A percentile compares a stretch with the other conserved stretches of the same genome.
Evolutionary conservation across 306 rosid species (phyloP).

Genomic region (Mimosa pudica): DNA sequence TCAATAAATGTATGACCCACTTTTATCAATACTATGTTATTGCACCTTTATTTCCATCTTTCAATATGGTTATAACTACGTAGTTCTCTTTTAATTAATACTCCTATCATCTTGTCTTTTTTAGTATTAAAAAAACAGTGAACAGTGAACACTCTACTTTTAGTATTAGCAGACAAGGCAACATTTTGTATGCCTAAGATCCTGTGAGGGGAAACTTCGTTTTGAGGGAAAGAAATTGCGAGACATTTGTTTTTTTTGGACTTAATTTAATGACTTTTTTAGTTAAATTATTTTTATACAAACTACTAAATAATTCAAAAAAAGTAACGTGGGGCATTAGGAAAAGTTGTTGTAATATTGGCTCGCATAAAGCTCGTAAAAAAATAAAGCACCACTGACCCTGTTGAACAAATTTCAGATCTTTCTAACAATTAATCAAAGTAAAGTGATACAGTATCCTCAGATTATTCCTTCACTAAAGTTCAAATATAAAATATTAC

Average conservation of each 20-base stretch:
- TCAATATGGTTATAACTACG: too few species aligned
- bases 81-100: too few species aligned
- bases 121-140: too few species aligned
- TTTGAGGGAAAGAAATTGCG: too few species aligned
- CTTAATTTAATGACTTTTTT: too few species aligned
- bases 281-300: too few species aligned
- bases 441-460: constrained; percentile 35
- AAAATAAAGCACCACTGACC: not conserved
- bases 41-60: too few species aligned
- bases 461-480: not conserved
- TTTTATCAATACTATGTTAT: too few species aligned
- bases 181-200: not conserved
- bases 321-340: not conserved
- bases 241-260: not conserved
- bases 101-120: too few species aligned
- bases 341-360: not conserved
- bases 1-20: too few species aligned
- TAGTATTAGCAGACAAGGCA: not conserved
- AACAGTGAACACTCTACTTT: too few species aligned
- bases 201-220: not conserved
- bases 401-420: not conserved
- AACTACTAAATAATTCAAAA: not conserved
- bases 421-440: not conserved
- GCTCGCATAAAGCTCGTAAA: not conserved
- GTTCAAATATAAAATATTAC: constrained; percentile 14